Conservation (phyloP, 139 green algal species). For the Chlamydomonas asymmetrica region DNA sequence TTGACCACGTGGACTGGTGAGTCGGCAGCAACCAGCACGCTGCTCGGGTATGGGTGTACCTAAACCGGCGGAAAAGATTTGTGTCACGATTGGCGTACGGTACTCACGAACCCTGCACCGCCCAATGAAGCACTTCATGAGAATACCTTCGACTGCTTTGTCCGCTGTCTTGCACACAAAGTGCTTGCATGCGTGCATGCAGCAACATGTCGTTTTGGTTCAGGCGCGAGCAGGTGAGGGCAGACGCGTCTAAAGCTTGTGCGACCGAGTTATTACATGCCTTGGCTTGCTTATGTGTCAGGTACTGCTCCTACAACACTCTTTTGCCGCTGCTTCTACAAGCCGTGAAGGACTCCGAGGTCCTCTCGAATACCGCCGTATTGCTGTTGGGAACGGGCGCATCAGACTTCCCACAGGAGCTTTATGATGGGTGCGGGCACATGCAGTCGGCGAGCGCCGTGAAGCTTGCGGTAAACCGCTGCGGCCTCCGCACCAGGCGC, state of each 20-base stretch:
- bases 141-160: not conserved
- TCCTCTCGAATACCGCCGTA: not conserved
- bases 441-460: not conserved
- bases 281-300: not conserved
- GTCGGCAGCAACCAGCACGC: too few relatives aligned
- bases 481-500: not conserved
- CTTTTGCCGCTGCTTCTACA: not conserved
- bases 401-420: slow-evolving; percentile 14
- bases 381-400: slow-evolving; percentile 19
- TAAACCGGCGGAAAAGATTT: too few relatives aligned
- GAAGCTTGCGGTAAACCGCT: not conserved
- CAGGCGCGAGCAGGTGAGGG: too few relatives aligned
- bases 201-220: too few relatives aligned
- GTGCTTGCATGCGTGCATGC: not conserved
- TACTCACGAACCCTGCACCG: too few relatives aligned
- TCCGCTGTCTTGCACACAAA: not conserved
- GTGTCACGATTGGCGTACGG: too few relatives aligned
- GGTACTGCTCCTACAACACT: slow-evolving; percentile 17
- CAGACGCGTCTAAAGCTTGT: too few relatives aligned
- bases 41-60: too few relatives aligned
- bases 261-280: not conserved
- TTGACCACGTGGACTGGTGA: too few relatives aligned
- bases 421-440: slow-evolving; percentile 25
- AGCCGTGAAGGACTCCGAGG: not conserved
- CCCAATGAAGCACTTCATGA: too few relatives aligned